phyloP scores from a whole-genome alignment of 768 basidiomycete species.

The Myochromella boudieri region DNA sequence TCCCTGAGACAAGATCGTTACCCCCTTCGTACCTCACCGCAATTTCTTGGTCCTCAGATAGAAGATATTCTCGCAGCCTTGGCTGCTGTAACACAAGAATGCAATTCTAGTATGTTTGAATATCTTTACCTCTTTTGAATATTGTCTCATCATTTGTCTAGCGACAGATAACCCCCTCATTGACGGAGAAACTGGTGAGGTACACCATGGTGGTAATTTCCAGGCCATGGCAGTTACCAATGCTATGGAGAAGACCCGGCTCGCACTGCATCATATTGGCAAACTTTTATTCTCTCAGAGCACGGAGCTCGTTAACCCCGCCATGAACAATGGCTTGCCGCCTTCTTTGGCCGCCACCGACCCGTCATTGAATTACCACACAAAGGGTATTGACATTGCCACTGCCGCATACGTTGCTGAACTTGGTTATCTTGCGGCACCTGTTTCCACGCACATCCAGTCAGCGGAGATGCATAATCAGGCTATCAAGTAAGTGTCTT shows the following conservation, averaged over 20 bases:
- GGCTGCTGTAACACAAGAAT: conserved; percentile 61
- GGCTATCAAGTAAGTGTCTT: conserved; percentile 64
- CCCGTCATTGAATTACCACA: conserved; percentile 75
- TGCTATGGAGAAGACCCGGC: conserved; percentile 87
- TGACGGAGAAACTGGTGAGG: conserved; percentile 60
- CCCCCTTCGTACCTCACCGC: conserved; percentile 67
- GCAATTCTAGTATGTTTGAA: conserved; percentile 66
- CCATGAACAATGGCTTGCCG: conserved; percentile 77
- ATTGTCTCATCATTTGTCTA: conserved; percentile 26
- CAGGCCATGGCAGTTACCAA: conserved; percentile 77
- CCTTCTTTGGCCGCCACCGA: conserved; percentile 73
- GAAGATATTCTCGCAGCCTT: conserved; percentile 70
- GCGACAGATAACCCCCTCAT: conserved; percentile 84
- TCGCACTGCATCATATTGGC: conserved; percentile 67
- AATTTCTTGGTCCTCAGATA: conserved; percentile 79
- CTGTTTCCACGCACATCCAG: conserved; percentile 79
- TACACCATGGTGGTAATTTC: conserved; percentile 87
- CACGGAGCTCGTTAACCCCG: conserved; percentile 77
- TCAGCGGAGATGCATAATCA: conserved; percentile 88
- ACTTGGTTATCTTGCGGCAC: conserved; percentile 74
- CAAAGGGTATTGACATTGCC: conserved; percentile 79
- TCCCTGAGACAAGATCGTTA: conserved; percentile 75
- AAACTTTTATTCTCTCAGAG: conserved; percentile 70
- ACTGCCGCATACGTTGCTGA: conserved; percentile 80
- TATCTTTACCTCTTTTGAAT: not conserved